Percentiles rank a stretch among this genome's conserved stretches.
Conservation (phyloP, 805 yeast genomes). For the Isabelozyma rhagii region DNA sequence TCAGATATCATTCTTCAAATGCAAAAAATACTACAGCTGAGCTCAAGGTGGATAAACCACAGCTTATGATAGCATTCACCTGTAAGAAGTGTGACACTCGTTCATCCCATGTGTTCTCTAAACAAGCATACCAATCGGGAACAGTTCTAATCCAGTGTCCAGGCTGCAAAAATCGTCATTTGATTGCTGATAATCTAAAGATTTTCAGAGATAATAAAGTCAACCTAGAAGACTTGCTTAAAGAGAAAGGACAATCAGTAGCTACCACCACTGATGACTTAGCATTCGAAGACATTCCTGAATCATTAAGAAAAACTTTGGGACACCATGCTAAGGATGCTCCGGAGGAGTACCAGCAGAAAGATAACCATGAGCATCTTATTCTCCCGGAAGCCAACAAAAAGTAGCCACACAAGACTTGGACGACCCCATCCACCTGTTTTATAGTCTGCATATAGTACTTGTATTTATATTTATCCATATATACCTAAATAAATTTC, state of each 20-base stretch:
- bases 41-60: conserved; percentile 68
- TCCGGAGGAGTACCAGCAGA: conserved; percentile 39
- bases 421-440: no score
- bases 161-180: conserved; percentile 80
- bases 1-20: not conserved
- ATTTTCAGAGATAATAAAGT: conserved; percentile 77
- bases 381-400: not conserved
- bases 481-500: no score
- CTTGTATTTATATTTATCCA: not conserved
- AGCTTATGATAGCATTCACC: conserved; percentile 84
- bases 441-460: not conserved
- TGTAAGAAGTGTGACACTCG: conserved; percentile 84
- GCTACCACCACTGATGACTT: conserved; percentile 64
- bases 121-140: conserved; percentile 85
- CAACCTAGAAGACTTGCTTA: conserved; percentile 76
- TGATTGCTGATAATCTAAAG: conserved; percentile 73
- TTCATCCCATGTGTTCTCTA: conserved; percentile 86
- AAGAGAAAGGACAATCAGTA: conserved; percentile 72
- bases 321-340: conserved; percentile 72
- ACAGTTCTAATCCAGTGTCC: conserved; percentile 91
- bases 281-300: conserved; percentile 67
- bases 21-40: conserved; percentile 5
- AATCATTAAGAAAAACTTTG: conserved; percentile 43
- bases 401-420: not conserved
- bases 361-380: not conserved